Evolutionary conservation across 768 basidiomycete genomes (phyloP), one percentile per base, ranked within the genome.

Genomic region (Mycena chlorophos): DNA sequence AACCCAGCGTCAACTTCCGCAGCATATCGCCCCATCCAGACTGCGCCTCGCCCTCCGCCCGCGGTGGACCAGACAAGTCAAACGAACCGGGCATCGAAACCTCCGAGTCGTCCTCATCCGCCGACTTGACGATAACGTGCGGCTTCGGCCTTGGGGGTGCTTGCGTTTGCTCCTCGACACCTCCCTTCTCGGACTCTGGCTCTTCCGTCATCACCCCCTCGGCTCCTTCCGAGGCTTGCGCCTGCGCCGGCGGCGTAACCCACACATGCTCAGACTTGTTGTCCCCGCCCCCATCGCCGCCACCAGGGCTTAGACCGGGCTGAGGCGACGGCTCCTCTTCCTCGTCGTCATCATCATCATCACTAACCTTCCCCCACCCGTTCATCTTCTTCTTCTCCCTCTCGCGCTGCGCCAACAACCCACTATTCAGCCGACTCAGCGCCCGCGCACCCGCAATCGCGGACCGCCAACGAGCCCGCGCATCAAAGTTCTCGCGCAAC

Each of bases 401-500:
- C 57, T 60, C 48, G 59, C 65, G 60, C 66, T 71, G 28, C 63
- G 68, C 10, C 71, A 57, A 55, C 66, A 73, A 46, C 26, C 60
- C 57, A 49, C 53, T 56, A 49, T 72, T 70, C 19, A 81, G 68
- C 23, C 80, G 71, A 27, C 70, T 64, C 14, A 80, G 31, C 0
- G 75, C 79, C 16, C 78, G 72, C 22, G 79, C 78, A 27, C 76
- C 74, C 1, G 73, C 65, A 62, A 94, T 91, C 14, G 89, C 89
- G 1, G 76, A 73, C 48, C 82, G 80, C 93, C 92, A 94, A 34
- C 79, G 79, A 2, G 84, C 85, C 39, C 78, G 79, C 0, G 91
- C 80, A 65, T 91, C 78, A 71, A 96, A 95, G 75, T 94, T 84
- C 28, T 91, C 87, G 28, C 89, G 88, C 47, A 97, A 75, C 12